A percentile compares a stretch with the other conserved stretches of the same genome.
phyloP scores from a whole-genome alignment of 2,329 filamentous ascomycete species.

The Paradendryphiella salina region DNA sequence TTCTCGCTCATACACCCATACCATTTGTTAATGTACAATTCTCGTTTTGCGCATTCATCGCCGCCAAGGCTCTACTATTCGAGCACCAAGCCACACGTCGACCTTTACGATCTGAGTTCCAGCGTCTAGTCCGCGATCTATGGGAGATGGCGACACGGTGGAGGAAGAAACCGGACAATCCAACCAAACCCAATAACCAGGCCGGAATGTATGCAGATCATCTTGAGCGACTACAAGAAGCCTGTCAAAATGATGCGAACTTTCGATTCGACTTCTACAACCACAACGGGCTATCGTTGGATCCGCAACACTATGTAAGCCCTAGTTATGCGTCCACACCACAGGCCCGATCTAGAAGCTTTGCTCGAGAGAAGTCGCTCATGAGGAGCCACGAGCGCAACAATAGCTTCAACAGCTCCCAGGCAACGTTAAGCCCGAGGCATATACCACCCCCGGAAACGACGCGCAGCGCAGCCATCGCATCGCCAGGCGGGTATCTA shows the following conservation, averaged over 20 bases:
- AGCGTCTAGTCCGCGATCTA: constrained; percentile 27
- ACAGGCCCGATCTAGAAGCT: constrained; percentile 12
- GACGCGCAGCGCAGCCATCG: background rate
- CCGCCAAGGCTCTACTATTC: constrained; percentile 40
- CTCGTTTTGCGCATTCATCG: constrained; percentile 40
- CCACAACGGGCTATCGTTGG: constrained; percentile 30
- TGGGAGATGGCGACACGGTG: constrained; percentile 39
- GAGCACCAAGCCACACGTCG: constrained; percentile 26
- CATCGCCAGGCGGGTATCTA: constrained; percentile 8
- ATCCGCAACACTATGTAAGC: constrained; percentile 23
- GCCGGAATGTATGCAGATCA: constrained; percentile 34
- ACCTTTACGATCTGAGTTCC: constrained; percentile 32
- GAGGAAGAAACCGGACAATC: constrained; percentile 7
- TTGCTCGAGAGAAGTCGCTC: constrained; percentile 4
- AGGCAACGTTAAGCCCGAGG: constrained; percentile 20
- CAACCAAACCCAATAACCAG: constrained; percentile 20
- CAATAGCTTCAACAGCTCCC: constrained; percentile 22
- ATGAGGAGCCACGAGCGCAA: constrained; percentile 11
- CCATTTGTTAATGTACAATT: constrained; percentile 44
- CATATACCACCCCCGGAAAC: constrained; percentile 11
- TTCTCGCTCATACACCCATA: constrained; percentile 33
- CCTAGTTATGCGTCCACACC: constrained; percentile 24
- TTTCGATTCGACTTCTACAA: constrained; percentile 41
- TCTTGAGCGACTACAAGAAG: constrained; percentile 28
- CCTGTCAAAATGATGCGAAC: constrained; percentile 23